Evolutionary conservation across 306 rosid species (phyloP).

Genomic region (Lathyrus tuberosus): DNA sequence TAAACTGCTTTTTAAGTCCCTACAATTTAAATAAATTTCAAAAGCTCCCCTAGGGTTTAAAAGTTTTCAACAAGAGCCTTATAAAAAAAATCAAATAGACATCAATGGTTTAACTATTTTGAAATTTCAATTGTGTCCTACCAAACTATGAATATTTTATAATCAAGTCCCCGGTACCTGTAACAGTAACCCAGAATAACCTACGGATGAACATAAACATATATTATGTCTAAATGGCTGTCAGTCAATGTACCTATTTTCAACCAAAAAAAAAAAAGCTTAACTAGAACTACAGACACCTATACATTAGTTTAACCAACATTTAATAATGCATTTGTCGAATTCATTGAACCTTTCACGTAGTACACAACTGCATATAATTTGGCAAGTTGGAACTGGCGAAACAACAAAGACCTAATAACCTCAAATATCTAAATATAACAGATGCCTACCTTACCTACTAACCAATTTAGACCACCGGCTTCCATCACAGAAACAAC

Average conservation of each 20-base stretch:
- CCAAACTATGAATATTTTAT: constrained; percentile 13
- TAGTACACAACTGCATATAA: constrained; percentile 7
- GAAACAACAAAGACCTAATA: constrained; percentile 52
- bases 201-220: constrained; percentile 6
- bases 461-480: constrained; percentile 99
- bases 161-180: constrained; percentile 2
- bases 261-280: background rate
- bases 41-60: background rate
- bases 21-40: constrained; percentile 5
- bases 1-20: background rate
- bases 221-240: constrained; percentile 9
- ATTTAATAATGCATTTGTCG: constrained; percentile 11
- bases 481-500: constrained; percentile 96
- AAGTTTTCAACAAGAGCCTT: background rate
- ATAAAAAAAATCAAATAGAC: background rate
- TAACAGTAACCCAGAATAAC: constrained; percentile 14
- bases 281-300: constrained; percentile 9
- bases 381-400: constrained; percentile 16
- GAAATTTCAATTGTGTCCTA: constrained; percentile 3
- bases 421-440: constrained; percentile 48
- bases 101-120: background rate
- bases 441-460: constrained; percentile 97
- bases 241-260: background rate
- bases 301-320: constrained; percentile 15
- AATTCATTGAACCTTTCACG: constrained; percentile 27